Evolutionary conservation across 805 yeast genomes (phyloP).

Genomic region (Candida oleophila): DNA sequence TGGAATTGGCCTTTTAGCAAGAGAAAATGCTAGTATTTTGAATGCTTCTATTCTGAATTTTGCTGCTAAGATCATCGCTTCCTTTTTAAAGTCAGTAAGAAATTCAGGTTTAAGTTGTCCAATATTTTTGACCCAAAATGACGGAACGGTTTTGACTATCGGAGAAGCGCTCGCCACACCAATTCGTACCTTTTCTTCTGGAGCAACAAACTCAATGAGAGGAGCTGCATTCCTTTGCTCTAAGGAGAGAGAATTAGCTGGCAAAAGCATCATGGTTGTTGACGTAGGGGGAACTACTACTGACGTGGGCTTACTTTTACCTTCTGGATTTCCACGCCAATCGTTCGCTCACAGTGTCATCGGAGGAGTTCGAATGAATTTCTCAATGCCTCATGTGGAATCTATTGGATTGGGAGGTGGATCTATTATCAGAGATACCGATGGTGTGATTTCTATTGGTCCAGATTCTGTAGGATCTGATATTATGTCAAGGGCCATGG

Average conservation of each 20-base stretch:
- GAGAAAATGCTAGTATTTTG: slow-evolving; percentile 48
- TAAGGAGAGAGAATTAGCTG: slow-evolving; percentile 6
- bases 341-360: slow-evolving; percentile 41
- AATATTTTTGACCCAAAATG: slow-evolving; percentile 45
- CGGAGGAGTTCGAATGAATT: slow-evolving; percentile 50
- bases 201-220: slow-evolving; percentile 49
- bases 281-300: slow-evolving; percentile 54
- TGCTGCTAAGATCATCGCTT: slow-evolving; percentile 39
- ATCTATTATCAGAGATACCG: slow-evolving; percentile 35
- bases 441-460: slow-evolving; percentile 31
- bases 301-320: slow-evolving; percentile 46
- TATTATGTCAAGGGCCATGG: slow-evolving; percentile 27
- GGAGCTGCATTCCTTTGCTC: slow-evolving; percentile 45
- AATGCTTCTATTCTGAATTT: slow-evolving; percentile 45
- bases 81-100: slow-evolving; percentile 38
- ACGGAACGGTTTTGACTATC: slow-evolving; percentile 45
- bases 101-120: slow-evolving; percentile 36
- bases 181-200: slow-evolving; percentile 48
- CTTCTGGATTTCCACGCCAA: slow-evolving; percentile 49
- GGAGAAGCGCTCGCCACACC: slow-evolving; percentile 39
- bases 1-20: slow-evolving; percentile 44
- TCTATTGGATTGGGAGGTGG: slow-evolving; percentile 53
- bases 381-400: slow-evolving; percentile 51
- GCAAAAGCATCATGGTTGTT: slow-evolving; percentile 21
- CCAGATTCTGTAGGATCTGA: slow-evolving; percentile 51